A percentile compares a stretch with the other conserved stretches of the same genome.
These are phyloP conservation scores for Achaetomium macrosporum DNA, from an alignment of 2,329 filamentous ascomycete species.

Conservation along the genomic window DNA sequence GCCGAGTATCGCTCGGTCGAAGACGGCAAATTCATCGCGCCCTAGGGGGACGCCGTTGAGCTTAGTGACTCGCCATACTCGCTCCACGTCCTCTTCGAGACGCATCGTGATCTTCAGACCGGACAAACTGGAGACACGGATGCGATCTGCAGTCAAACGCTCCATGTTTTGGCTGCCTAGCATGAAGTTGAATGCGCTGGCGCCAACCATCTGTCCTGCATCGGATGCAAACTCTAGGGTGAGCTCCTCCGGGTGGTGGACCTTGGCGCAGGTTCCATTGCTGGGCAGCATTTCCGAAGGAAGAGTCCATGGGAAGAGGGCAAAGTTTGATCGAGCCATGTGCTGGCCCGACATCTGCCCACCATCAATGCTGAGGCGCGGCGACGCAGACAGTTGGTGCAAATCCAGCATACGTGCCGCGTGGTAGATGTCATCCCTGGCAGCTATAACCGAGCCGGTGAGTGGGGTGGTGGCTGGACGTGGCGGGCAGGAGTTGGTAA, in stretches of 20 bases:
- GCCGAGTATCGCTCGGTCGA: conserved; percentile 69
- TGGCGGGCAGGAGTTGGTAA: conserved; percentile 60
- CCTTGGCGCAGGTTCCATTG: conserved; percentile 70
- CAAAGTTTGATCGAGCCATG: conserved; percentile 60
- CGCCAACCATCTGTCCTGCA: conserved; percentile 35
- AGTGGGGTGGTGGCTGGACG: conserved; percentile 56
- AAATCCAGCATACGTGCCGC: conserved; percentile 79
- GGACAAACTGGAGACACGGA: conserved; percentile 47
- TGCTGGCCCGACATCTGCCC: conserved; percentile 16
- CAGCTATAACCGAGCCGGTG: conserved; percentile 71
- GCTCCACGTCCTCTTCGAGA: conserved; percentile 49
- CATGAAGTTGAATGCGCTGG: conserved; percentile 41
- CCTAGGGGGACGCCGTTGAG: conserved; percentile 78
- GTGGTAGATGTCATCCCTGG: conserved; percentile 77
- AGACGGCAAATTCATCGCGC: conserved; percentile 78
- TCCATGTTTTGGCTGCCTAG: conserved; percentile 44
- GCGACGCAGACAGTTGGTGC: conserved; percentile 45
- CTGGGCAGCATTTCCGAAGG: conserved; percentile 67
- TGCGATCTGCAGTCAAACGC: conserved; percentile 40
- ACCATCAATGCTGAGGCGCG: conserved; percentile 36
- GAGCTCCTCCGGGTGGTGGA: conserved; percentile 66
- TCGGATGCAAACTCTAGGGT: conserved; percentile 56
- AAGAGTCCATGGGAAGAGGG: conserved; percentile 89
- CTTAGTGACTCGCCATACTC: conserved; percentile 66
- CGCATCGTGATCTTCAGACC: conserved; percentile 61